phyloP scores from a whole-genome alignment of 306 rosid genomes.

The Medicago lupulina region DNA sequence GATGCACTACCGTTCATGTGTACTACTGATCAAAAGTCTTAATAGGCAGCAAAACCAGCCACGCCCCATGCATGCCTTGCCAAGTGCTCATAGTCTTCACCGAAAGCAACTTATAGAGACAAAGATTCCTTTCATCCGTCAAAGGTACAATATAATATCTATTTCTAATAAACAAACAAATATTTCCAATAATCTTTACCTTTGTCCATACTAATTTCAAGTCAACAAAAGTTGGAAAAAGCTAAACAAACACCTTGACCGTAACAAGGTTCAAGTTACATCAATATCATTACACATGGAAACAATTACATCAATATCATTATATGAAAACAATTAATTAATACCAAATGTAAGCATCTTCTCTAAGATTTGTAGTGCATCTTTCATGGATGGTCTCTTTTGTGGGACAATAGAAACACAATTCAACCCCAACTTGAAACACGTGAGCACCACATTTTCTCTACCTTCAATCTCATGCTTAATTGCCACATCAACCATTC shows the following conservation, averaged over 20 bases:
- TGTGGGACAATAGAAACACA: slow-evolving; percentile 72
- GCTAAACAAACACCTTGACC: slow-evolving; percentile 25
- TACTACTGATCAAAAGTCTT: no score
- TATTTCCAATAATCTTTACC: slow-evolving; percentile 30
- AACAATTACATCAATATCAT: slow-evolving; percentile 37
- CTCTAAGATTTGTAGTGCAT: slow-evolving; percentile 71
- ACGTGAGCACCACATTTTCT: slow-evolving; percentile 58
- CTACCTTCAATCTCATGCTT: slow-evolving; percentile 63
- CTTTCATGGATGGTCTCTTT: slow-evolving; percentile 89
- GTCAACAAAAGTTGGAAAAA: slow-evolving; percentile 45
- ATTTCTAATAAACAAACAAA: slow-evolving; percentile 23
- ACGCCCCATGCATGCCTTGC: neutral
- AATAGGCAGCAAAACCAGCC: neutral
- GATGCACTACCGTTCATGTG: no score
- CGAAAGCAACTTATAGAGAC: slow-evolving; percentile 41
- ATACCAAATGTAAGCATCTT: slow-evolving; percentile 32
- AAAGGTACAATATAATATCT: slow-evolving; percentile 23
- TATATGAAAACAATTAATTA: slow-evolving; percentile 24
- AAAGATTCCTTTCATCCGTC: slow-evolving; percentile 36
- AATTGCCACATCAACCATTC: slow-evolving; percentile 65
- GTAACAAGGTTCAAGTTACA: slow-evolving; percentile 36
- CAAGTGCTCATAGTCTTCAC: slow-evolving; percentile 4
- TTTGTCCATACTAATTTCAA: slow-evolving; percentile 38
- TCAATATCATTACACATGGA: neutral
- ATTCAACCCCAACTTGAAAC: slow-evolving; percentile 73